Evolutionary conservation across 1,284 basidiomycete species (phyloP), one percentile per base, ranked within the genome.

Genomic region (Thelephora terrestris): DNA sequence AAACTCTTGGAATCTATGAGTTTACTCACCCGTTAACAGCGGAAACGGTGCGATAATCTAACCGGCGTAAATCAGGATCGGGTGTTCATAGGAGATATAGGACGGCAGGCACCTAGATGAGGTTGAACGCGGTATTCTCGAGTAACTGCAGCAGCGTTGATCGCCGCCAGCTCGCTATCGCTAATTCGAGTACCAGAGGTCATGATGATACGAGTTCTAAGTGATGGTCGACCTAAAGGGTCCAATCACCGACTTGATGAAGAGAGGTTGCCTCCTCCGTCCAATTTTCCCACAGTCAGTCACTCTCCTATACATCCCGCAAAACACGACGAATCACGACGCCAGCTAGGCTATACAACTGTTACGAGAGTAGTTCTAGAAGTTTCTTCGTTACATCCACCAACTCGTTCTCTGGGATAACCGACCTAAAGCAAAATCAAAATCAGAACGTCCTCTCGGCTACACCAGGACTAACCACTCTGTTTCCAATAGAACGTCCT

Each of bases 21-120:
- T 14, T 21, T 24, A 65, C 79, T 69, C 62, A 90, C 91, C 93
- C 94, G 63, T 98, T 98, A 67, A 98, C 89, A 54, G 91, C 92
- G 61, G 91, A 91, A 48, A 97, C 93, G 39, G 93, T 96, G 52
- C 91, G 81, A 70, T 97, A 97, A 69, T 97, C 92, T 93, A 65
- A 44, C 55, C 29, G 29, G 29, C 14, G 39, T 18, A 42, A 42
- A 18, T 42, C 25, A 42, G 39, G 12, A 42, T 16, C 25, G 29
- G 17, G 21, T 5, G 39, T 20, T 21, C 25, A 3, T 5, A 45
- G 52, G 50, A 52, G 57, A 52, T 51, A 64, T 54, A 34, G 53
- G 54, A 25, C 55, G 51, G 45, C 57, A 55, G 47, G 62, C 62
- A 93, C 92, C 92, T 56, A 97, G 74, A 66, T 94, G 89, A 43